Conservation (phyloP, 208 protist species). For the Wallacemonas sp. region DNA sequence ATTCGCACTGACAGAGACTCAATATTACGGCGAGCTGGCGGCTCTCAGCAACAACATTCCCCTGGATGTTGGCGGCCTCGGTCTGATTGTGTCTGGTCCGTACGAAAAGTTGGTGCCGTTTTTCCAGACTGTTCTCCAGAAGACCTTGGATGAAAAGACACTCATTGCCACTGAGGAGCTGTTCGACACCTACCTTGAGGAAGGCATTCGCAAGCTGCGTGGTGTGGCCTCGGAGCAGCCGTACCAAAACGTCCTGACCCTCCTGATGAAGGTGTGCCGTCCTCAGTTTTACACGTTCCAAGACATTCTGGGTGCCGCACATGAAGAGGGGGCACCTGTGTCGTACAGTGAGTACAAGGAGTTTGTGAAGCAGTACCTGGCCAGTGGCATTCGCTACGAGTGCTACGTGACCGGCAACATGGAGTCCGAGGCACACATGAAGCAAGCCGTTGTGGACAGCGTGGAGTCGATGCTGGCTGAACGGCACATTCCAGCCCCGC, state of each 20-base stretch:
- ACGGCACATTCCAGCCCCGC: conserved; percentile 19
- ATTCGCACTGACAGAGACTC: conserved; percentile 40
- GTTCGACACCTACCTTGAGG: conserved; percentile 49
- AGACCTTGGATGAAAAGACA: conserved; percentile 16
- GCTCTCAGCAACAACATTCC: conserved; percentile 46
- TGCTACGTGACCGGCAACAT: conserved; percentile 69
- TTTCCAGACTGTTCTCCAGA: conserved; percentile 35
- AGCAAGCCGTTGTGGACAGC: conserved; percentile 13
- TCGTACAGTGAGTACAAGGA: conserved; percentile 47
- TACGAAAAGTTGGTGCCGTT: conserved; percentile 47
- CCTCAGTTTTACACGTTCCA: conserved; percentile 42
- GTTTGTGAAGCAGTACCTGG: conserved; percentile 54
- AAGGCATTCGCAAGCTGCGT: conserved; percentile 21
- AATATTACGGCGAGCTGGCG: conserved; percentile 69
- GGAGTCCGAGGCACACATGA: conserved; percentile 27
- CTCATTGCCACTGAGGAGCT: conserved; percentile 31
- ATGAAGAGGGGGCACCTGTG: conserved; percentile 3
- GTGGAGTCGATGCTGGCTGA: conserved; percentile 31
- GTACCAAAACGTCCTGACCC: conserved; percentile 30
- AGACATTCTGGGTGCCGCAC: conserved; percentile 45
- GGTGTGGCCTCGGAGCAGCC: conserved; percentile 36
- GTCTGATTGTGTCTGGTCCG: conserved; percentile 49
- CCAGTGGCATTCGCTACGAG: conserved; percentile 51
- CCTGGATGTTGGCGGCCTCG: conserved; percentile 24
- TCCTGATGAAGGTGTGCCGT: conserved; percentile 22